Conservation (phyloP, 2,329 filamentous ascomycete species). For the Botryotinia convoluta region DNA sequence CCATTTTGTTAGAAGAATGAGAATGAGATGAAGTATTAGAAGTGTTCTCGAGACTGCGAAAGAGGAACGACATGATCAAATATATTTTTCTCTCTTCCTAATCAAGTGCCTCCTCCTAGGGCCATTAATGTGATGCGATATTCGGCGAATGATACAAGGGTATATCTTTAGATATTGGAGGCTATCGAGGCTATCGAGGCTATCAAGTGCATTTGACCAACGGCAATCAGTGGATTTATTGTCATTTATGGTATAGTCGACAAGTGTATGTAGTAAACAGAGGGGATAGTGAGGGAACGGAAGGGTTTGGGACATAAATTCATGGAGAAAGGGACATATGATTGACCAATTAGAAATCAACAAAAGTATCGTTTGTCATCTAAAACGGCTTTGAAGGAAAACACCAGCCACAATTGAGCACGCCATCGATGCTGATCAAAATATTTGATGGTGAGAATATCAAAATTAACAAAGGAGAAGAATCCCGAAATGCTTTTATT, state of each 20-base stretch:
- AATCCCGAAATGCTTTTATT: neutral
- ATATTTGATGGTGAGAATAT: slow-evolving; percentile 10
- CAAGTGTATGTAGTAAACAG: slow-evolving; percentile 19
- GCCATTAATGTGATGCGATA: slow-evolving; percentile 15
- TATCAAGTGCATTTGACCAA: slow-evolving; percentile 10
- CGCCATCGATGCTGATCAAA: slow-evolving; percentile 18
- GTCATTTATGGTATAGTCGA: slow-evolving; percentile 16
- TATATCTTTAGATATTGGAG: slow-evolving; percentile 14
- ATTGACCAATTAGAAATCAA: neutral
- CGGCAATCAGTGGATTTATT: slow-evolving; percentile 5
- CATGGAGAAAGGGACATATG: slow-evolving; percentile 9
- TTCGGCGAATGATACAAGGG: slow-evolving; percentile 20
- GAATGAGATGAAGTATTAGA: slow-evolving; percentile 33
- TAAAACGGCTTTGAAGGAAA: slow-evolving; percentile 18
- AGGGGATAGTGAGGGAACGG: slow-evolving; percentile 16
- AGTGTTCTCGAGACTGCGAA: slow-evolving; percentile 23
- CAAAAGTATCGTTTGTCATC: slow-evolving; percentile 20
- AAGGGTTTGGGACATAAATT: neutral
- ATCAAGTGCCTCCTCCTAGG: slow-evolving; percentile 12
- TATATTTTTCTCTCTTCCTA: slow-evolving; percentile 17
- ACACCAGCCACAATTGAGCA: slow-evolving; percentile 20
- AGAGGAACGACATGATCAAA: slow-evolving; percentile 36
- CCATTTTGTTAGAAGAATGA: slow-evolving; percentile 42
- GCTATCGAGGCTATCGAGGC: slow-evolving; percentile 22
- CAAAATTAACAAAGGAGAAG: slow-evolving; percentile 1